These are phyloP conservation scores for Tilletia setariae DNA, from an alignment of 1,284 basidiomycete genomes.

Conservation along the genomic window DNA sequence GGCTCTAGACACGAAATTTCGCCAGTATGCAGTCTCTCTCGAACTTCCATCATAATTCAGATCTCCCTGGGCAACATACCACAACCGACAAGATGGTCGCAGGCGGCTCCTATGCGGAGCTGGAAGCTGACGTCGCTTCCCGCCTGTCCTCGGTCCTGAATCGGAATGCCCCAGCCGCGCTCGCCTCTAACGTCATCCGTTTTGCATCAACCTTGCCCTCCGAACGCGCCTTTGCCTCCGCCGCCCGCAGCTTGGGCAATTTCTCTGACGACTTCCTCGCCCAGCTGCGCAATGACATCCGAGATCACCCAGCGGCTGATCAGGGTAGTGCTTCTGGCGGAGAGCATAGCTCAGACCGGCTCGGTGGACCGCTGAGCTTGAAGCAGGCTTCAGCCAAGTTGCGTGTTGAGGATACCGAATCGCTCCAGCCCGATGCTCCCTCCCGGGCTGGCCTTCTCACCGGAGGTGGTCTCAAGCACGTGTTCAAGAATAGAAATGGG, in stretches of 20 bases:
- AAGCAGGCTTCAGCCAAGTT: constrained; percentile 14
- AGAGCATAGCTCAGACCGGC: constrained; percentile 16
- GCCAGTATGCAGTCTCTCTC: too few species aligned
- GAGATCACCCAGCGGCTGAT: constrained; percentile 26
- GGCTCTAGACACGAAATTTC: too few species aligned
- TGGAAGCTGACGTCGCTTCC: constrained; percentile 24
- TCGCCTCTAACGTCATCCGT: constrained; percentile 42
- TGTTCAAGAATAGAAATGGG: constrained; percentile 16
- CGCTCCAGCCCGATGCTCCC: constrained; percentile 5
- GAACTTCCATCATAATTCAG: too few species aligned
- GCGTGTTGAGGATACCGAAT: constrained; percentile 21
- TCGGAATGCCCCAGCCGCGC: constrained; percentile 32
- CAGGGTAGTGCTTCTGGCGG: constrained; percentile 22
- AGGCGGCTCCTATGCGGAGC: neutral
- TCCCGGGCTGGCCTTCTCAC: neutral
- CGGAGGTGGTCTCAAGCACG: neutral
- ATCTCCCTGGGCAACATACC: too few species aligned
- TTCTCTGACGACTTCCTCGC: constrained; percentile 68
- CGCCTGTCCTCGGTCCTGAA: constrained; percentile 21
- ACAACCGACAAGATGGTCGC: neutral
- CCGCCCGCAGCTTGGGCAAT: constrained; percentile 78
- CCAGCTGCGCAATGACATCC: constrained; percentile 56
- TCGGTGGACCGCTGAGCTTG: constrained; percentile 3
- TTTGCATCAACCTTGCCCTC: constrained; percentile 35
- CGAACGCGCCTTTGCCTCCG: constrained; percentile 56